Conservation (phyloP, 1,284 basidiomycete species). For the Chondrostereum purpureum region DNA sequence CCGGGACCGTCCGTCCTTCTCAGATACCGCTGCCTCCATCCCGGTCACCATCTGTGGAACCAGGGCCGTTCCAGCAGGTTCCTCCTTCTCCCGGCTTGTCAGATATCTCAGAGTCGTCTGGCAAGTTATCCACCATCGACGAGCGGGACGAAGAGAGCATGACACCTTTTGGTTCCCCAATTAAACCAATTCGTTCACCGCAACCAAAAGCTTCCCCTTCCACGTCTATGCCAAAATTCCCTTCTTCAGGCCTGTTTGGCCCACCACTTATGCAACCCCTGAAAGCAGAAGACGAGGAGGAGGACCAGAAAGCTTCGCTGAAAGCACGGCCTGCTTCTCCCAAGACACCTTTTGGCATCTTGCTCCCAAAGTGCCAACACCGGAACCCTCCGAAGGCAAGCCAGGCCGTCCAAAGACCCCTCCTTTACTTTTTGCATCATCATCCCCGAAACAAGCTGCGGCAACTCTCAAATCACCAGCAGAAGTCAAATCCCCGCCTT, state of each 20-base stretch:
- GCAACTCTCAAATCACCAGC: not conserved
- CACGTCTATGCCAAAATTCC: slow-evolving; percentile 26
- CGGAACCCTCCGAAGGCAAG: slow-evolving; percentile 16
- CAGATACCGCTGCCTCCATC: slow-evolving; percentile 28
- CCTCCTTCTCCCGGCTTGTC: slow-evolving; percentile 16
- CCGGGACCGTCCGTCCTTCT: slow-evolving; percentile 20
- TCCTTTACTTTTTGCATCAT: slow-evolving; percentile 26
- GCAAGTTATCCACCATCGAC: slow-evolving; percentile 18
- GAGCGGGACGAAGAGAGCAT: slow-evolving; percentile 24
- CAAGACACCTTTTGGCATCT: not conserved
- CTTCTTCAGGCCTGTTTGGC: slow-evolving; percentile 29
- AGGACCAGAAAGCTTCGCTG: slow-evolving; percentile 65
- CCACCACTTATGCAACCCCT: slow-evolving; percentile 10
- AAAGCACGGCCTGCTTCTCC: slow-evolving; percentile 22
- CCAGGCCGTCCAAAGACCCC: slow-evolving; percentile 33
- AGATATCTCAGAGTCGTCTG: slow-evolving; percentile 14
- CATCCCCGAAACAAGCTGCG: slow-evolving; percentile 13
- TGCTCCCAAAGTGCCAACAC: not conserved
- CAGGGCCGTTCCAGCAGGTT: slow-evolving; percentile 7
- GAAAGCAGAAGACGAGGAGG: slow-evolving; percentile 47
- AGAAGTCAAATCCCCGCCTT: not conserved
- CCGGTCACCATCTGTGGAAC: slow-evolving; percentile 25
- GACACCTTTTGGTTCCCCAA: slow-evolving; percentile 54
- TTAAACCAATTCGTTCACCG: slow-evolving; percentile 24
- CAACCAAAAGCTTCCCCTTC: slow-evolving; percentile 21